Percentiles rank a stretch among this genome's conserved stretches.
phyloP scores from a whole-genome alignment of 192 early-diverging fungal species.

The Oehlia diaphana region DNA sequence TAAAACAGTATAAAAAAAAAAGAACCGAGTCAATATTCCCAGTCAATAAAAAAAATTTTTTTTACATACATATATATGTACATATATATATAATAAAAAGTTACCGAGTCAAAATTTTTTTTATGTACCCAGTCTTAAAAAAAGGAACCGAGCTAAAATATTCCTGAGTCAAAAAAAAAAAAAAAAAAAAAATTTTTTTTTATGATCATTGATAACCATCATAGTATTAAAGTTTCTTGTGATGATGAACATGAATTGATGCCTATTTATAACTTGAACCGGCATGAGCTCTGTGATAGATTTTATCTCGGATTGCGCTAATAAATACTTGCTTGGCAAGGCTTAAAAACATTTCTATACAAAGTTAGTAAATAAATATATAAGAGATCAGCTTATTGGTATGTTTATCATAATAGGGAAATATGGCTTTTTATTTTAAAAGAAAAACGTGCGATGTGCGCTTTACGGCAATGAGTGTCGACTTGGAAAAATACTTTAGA shows the following conservation, averaged over 20 bases:
- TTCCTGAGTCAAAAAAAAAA: background rate
- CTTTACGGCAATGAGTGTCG: background rate
- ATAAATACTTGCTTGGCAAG: background rate
- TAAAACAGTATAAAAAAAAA: background rate
- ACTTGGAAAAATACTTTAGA: background rate
- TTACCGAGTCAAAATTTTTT: no score
- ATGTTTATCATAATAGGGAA: background rate
- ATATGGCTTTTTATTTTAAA: background rate
- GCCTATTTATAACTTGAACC: background rate
- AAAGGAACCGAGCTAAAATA: background rate
- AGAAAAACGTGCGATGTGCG: background rate
- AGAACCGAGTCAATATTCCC: background rate
- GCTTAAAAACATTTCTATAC: background rate
- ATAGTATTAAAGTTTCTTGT: background rate
- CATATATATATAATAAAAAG: no score
- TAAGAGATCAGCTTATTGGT: no score
- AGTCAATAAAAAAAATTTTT: background rate
- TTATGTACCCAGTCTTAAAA: no score
- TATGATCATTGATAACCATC: background rate
- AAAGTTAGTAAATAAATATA: background rate
- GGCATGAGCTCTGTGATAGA: background rate
- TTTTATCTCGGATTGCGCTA: background rate
- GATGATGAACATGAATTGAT: background rate
- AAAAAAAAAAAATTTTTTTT: background rate
- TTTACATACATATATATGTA: no score